phyloP scores from a whole-genome alignment of 1,284 basidiomycete species.

The Veloboletus limbatus region DNA sequence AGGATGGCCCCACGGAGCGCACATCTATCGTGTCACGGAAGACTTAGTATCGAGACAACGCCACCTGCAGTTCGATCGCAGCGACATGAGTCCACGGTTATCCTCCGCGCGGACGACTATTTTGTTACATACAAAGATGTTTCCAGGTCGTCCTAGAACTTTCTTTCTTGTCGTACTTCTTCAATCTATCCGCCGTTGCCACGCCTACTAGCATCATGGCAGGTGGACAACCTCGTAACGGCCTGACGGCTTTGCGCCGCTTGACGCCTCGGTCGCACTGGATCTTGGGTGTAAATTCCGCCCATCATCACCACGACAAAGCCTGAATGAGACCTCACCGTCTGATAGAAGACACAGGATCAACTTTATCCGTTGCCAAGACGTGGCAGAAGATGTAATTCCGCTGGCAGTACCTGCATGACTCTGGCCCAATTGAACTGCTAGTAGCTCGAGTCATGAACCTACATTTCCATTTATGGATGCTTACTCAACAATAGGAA shows the following conservation, averaged over 20 bases:
- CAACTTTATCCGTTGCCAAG: no score
- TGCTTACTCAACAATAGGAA: conserved; percentile 18
- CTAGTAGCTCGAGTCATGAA: no score
- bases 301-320: background rate
- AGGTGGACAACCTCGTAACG: background rate
- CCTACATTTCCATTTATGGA: conserved; percentile 3
- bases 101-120: no score
- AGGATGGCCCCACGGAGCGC: background rate
- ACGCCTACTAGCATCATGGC: background rate
- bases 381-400: no score
- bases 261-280: no score
- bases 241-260: background rate
- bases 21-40: no score
- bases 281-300: conserved; percentile 6
- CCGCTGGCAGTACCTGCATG: no score
- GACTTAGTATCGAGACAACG: background rate
- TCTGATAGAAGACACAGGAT: background rate
- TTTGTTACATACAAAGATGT: background rate
- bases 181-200: conserved; percentile 1
- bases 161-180: background rate
- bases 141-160: background rate
- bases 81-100: background rate
- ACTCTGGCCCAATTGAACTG: no score
- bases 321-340: background rate
- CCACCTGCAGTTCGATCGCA: background rate